Evolutionary conservation across 345 rosid genomes (phyloP).

Genomic region (Firmiana major): DNA sequence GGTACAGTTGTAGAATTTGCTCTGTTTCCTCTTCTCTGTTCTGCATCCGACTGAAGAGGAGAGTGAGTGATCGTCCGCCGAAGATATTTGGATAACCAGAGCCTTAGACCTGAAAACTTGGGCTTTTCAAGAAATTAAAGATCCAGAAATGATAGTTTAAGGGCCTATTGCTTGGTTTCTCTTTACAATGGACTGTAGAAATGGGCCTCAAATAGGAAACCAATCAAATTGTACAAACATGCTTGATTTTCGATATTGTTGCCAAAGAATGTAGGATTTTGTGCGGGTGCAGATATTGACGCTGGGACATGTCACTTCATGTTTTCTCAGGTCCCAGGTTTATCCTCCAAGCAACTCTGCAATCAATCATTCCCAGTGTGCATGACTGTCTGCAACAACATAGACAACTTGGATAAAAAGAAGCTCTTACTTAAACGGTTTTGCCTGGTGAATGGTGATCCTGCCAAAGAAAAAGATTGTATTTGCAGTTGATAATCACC

Average conservation of each 20-base stretch:
- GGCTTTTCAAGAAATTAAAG: background rate
- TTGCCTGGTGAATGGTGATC: constrained; percentile 20
- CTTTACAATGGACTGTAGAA: background rate
- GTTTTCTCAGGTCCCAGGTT: background rate
- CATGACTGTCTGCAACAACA: constrained; percentile 19
- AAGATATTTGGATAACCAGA: background rate
- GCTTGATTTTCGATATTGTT: background rate
- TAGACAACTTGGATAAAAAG: constrained; percentile 19
- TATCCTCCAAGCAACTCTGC: background rate
- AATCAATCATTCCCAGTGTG: constrained; percentile 19
- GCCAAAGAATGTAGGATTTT: background rate
- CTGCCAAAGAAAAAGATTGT: background rate
- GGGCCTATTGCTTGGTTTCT: background rate
- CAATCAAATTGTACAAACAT: background rate
- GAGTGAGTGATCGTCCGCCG: background rate
- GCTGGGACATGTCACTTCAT: background rate
- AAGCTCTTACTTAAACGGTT: constrained; percentile 32
- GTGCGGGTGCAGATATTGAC: background rate
- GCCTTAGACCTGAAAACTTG: background rate
- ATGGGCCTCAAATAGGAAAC: background rate
- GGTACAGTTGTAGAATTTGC: background rate
- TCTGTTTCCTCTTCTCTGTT: background rate
- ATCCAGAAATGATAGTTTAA: background rate
- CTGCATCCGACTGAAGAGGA: background rate
- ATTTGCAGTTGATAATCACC: background rate